A percentile compares a stretch with the other conserved stretches of the same genome.
phyloP scores from a whole-genome alignment of 1,284 basidiomycete genomes.

The Cryptococcus maquisensis region DNA sequence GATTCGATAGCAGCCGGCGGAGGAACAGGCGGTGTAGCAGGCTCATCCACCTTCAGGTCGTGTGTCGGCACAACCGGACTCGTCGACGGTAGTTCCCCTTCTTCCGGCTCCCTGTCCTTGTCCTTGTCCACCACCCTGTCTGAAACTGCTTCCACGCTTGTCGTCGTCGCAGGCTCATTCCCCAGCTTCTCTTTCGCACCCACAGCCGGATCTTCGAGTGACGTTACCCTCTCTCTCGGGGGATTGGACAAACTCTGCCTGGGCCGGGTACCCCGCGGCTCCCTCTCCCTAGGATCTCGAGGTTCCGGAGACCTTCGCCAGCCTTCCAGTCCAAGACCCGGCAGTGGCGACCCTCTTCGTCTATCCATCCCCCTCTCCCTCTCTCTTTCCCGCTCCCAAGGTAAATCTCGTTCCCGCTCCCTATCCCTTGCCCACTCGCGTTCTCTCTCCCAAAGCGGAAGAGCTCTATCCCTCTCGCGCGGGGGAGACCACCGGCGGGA shows the following conservation, averaged over 20 bases:
- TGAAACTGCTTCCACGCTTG: background rate
- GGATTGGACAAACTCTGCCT: conserved; percentile 9
- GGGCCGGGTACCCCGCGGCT: background rate
- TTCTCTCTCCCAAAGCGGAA: conserved; percentile 17
- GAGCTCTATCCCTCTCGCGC: conserved; percentile 14
- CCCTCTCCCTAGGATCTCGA: conserved; percentile 2
- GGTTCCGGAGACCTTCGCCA: background rate
- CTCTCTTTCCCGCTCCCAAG: conserved; percentile 11
- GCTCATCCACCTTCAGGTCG: background rate
- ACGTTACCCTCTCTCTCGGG: background rate
- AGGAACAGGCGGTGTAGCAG: background rate
- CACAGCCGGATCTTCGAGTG: background rate
- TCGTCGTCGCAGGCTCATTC: too few relatives aligned
- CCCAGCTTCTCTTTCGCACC: background rate
- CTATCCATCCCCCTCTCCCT: conserved; percentile 7
- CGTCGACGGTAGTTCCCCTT: too few relatives aligned
- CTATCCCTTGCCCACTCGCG: conserved; percentile 8
- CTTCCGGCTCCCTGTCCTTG: too few relatives aligned
- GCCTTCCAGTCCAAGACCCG: background rate
- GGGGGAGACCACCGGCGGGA: conserved; percentile 9
- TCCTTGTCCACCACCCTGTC: background rate
- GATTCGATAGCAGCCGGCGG: background rate
- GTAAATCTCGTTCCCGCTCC: background rate
- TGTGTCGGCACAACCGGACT: background rate
- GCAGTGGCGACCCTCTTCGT: conserved; percentile 1